These are phyloP conservation scores for Phytophthora pisi DNA, from an alignment of 352 stramenopile genomes.

Conservation along the genomic window DNA sequence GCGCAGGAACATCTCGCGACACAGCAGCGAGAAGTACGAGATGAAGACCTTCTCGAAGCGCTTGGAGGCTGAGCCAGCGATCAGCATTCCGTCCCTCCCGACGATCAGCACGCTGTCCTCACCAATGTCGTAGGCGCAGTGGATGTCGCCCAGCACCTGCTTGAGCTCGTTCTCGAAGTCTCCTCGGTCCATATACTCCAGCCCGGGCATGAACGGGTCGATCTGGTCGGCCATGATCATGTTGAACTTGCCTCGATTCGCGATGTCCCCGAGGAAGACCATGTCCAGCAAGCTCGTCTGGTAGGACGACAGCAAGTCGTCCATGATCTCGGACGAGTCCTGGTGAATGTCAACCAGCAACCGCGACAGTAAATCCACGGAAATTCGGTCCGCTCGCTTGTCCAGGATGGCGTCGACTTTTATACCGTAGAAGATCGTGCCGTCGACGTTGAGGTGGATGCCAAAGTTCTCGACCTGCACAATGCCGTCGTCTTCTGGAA, in stretches of 20 bases:
- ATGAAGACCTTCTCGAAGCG: slow-evolving; percentile 95
- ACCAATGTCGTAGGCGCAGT: slow-evolving; percentile 94
- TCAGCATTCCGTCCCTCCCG: slow-evolving; percentile 91
- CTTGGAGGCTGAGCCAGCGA: slow-evolving; percentile 91
- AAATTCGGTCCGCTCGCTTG: slow-evolving; percentile 95
- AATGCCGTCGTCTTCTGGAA: slow-evolving; percentile 92
- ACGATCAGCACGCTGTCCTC: slow-evolving; percentile 96
- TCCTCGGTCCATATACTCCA: slow-evolving; percentile 97
- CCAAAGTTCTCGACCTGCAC: slow-evolving; percentile 97
- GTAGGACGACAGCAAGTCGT: slow-evolving; percentile 93
- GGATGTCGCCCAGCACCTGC: slow-evolving; percentile 92
- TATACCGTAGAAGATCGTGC: slow-evolving; percentile 79
- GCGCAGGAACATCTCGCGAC: slow-evolving; percentile 95
- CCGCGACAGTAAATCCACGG: slow-evolving; percentile 93
- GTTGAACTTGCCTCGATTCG: slow-evolving; percentile 96
- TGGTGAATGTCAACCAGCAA: slow-evolving; percentile 95
- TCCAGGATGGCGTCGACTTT: slow-evolving; percentile 95
- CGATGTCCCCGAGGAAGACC: slow-evolving; percentile 93
- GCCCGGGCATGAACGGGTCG: slow-evolving; percentile 93
- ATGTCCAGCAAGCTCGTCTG: slow-evolving; percentile 94
- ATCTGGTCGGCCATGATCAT: slow-evolving; percentile 98
- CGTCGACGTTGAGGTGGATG: slow-evolving; percentile 72
- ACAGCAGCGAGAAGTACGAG: slow-evolving; percentile 94
- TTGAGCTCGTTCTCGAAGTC: slow-evolving; percentile 98
- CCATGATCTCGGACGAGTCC: slow-evolving; percentile 93